These are phyloP conservation scores for Naumovozyma dairenensis DNA, from an alignment of 805 yeast genomes.

Conservation along the genomic window DNA sequence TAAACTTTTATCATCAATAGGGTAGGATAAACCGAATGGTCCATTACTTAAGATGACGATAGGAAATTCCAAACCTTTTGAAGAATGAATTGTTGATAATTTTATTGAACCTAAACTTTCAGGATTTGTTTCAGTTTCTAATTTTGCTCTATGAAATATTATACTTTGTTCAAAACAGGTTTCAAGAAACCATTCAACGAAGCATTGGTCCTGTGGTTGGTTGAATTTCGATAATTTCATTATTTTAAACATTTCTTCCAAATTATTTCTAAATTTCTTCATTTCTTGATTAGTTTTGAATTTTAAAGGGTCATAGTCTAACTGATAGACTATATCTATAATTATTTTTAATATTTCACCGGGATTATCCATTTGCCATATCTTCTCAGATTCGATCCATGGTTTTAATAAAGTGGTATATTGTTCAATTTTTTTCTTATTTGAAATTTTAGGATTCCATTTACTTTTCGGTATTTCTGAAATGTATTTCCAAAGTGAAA, in stretches of 20 bases:
- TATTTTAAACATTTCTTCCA: constrained; percentile 31
- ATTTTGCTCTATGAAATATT: constrained; percentile 5
- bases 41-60: constrained; percentile 40
- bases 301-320: constrained; percentile 24
- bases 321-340: constrained; percentile 24
- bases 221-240: constrained; percentile 23
- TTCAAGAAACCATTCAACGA: constrained; percentile 28
- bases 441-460: constrained; percentile 12
- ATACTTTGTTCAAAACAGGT: constrained; percentile 23
- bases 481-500: constrained; percentile 23
- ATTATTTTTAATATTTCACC: constrained; percentile 29
- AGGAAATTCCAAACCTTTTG: constrained; percentile 69
- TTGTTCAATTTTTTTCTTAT: constrained; percentile 19
- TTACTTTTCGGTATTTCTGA: constrained; percentile 5
- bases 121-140: background rate
- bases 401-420: constrained; percentile 21
- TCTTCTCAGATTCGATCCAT: constrained; percentile 7
- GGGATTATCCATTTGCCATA: constrained; percentile 24
- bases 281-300: constrained; percentile 19
- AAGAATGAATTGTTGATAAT: constrained; percentile 60
- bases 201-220: constrained; percentile 17
- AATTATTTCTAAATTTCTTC: constrained; percentile 15
- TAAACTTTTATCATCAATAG: constrained; percentile 34
- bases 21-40: constrained; percentile 2
- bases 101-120: constrained; percentile 31